Base-by-base conservation (phyloP, 148 eudicot genomes). In the Dianthus caryophyllus region DNA sequence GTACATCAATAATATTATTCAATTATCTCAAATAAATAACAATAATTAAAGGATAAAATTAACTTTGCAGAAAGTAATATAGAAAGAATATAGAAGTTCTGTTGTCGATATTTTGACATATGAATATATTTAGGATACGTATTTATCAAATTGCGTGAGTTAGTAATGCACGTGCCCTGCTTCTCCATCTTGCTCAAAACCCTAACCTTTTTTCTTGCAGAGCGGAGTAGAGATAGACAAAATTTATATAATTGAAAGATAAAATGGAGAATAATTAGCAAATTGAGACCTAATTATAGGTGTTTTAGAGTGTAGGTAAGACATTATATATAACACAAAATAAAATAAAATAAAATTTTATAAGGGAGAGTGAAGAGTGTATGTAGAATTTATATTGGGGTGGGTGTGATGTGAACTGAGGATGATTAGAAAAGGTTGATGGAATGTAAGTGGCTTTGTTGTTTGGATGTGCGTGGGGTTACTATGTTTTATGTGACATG, bases 141-240 rank as follows among this genome's bases (percentile, higher is more conserved):
- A 0, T 27, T 15, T 27, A 61, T 49, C 10, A 13, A 63, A 62
- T 27, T 69, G 79, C 71, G 84, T 18, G 87, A 82, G 92, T 85
- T 85, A 80, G 92, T 77, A 86, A 83, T 84, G 96, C 97, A 91
- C 97, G 97, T 91, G 91, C 97, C 95, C 97, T 91, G 97, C 97
- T 91, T 91, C 97, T 88, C 97, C 97, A 88, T 90, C 97, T 84
- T 84, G 97, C 86, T 86, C 91, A 70, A 43, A 85, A 75, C 89
- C 84, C 80, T 73, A 68, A 77, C 92, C 72, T 21, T 8, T 29
- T 62, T 7, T 18, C 22, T 27, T 15, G 46, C 52, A 27, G 56
- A 16, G 3, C 20, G 14, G 20, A 54, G 24, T 14, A 48, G 33
- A 62, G 15, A 24, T 33, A 5, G 7, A 7, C 38, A 33, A 33